These are phyloP conservation scores for Kentomonas sorsogonicus DNA, from an alignment of 208 protist genomes.

Conservation along the genomic window DNA sequence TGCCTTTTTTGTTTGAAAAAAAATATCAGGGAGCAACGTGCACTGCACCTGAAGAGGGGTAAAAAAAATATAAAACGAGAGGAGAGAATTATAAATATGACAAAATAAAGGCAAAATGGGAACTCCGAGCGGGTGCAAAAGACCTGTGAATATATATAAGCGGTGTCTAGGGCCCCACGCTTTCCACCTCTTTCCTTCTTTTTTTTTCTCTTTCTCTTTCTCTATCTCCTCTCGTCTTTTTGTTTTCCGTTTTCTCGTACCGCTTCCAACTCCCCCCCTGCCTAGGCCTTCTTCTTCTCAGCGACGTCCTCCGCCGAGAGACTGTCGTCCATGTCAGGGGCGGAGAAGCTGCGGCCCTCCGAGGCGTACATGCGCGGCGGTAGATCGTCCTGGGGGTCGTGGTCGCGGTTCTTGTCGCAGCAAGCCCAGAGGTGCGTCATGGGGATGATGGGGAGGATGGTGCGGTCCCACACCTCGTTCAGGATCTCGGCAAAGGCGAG, in stretches of 20 bases:
- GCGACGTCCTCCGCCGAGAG: no score
- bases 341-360: no score
- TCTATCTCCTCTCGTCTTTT: no score
- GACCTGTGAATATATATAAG: not conserved
- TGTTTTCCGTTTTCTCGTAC: no score
- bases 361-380: not conserved
- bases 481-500: slow-evolving; percentile 28
- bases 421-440: slow-evolving; percentile 13
- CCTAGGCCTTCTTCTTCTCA: no score
- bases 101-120: not conserved
- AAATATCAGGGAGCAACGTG: no score
- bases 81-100: not conserved
- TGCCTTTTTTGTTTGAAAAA: not conserved
- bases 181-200: no score
- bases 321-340: not conserved
- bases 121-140: no score
- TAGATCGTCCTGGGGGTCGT: not conserved
- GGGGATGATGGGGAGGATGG: slow-evolving; percentile 21
- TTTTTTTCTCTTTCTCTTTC: no score
- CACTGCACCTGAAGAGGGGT: not conserved
- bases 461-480: slow-evolving; percentile 17
- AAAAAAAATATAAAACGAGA: slow-evolving; percentile 4
- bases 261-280: no score
- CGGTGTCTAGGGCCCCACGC: not conserved
- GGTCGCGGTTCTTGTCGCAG: slow-evolving; percentile 3